A percentile compares a stretch with the other conserved stretches of the same genome.
Evolutionary conservation across 352 stramenopile species (phyloP).

Genomic region (Pythium utonaiense): DNA sequence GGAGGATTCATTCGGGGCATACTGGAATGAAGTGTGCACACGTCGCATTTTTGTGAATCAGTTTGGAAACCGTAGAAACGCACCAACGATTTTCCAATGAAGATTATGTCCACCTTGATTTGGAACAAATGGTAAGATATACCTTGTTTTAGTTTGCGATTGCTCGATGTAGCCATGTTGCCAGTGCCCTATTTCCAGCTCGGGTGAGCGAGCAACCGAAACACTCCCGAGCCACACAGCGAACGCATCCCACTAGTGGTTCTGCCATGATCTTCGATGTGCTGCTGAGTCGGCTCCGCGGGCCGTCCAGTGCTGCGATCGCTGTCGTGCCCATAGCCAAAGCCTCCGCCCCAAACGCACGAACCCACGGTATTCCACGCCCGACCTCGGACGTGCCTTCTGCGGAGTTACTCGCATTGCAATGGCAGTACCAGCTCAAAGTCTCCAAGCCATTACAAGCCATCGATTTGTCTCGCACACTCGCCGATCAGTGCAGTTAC

Average conservation of each 20-base stretch:
- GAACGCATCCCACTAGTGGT: too few species aligned
- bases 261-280: too few species aligned
- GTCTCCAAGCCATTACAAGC: background rate
- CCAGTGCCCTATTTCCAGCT: too few species aligned
- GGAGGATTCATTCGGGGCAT: conserved; percentile 2
- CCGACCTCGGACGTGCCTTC: too few species aligned
- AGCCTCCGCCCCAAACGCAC: too few species aligned
- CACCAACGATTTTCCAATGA: background rate
- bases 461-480: conserved; percentile 4
- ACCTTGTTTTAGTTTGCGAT: too few species aligned
- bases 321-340: background rate
- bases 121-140: too few species aligned
- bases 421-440: background rate
- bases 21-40: conserved; percentile 14
- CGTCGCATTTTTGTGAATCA: conserved; percentile 18
- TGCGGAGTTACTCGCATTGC: background rate
- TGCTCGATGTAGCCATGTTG: too few species aligned
- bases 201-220: too few species aligned
- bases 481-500: background rate
- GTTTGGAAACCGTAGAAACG: conserved; percentile 19
- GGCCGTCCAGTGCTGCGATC: background rate
- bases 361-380: too few species aligned
- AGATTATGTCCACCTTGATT: too few species aligned
- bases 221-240: too few species aligned
- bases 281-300: background rate